Percentiles rank a stretch among this genome's conserved stretches.
phyloP scores from a whole-genome alignment of 352 stramenopile species.

The Poterioochromonas sp. region DNA sequence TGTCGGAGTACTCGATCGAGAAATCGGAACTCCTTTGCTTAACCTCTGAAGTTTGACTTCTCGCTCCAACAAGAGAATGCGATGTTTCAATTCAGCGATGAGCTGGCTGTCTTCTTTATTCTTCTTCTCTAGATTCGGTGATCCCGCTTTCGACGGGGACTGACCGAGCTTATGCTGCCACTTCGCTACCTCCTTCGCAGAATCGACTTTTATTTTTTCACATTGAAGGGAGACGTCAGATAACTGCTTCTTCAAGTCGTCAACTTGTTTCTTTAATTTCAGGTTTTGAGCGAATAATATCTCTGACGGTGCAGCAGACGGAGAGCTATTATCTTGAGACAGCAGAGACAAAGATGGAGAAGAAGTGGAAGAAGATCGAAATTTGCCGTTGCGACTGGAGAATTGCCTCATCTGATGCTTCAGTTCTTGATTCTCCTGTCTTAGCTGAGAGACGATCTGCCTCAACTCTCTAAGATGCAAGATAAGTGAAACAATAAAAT shows the following conservation, averaged over 20 bases:
- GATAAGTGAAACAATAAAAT: not conserved
- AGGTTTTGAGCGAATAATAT: not conserved
- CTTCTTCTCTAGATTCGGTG: not conserved
- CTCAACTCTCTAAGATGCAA: slow-evolving; percentile 9
- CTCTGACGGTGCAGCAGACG: not conserved
- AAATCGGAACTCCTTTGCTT: not conserved
- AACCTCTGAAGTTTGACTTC: not conserved
- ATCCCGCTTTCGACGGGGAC: not conserved
- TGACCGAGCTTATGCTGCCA: not conserved
- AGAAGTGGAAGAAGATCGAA: too few relatives aligned
- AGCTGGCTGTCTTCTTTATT: not conserved
- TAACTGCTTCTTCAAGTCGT: slow-evolving; percentile 9
- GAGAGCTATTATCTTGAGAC: not conserved
- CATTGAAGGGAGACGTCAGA: not conserved
- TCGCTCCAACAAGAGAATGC: not conserved
- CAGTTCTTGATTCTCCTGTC: slow-evolving; percentile 29
- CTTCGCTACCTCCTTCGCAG: not conserved
- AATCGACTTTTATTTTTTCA: not conserved
- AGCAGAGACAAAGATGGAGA: not conserved
- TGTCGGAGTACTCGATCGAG: not conserved
- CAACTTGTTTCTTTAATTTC: not conserved
- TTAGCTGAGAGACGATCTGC: slow-evolving; percentile 13
- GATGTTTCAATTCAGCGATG: not conserved
- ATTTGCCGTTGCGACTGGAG: too few relatives aligned
- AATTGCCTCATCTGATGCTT: not conserved